Evolutionary conservation across 2,329 filamentous ascomycete genomes (phyloP).

Genomic region (Magnaporthiopsis poae): DNA sequence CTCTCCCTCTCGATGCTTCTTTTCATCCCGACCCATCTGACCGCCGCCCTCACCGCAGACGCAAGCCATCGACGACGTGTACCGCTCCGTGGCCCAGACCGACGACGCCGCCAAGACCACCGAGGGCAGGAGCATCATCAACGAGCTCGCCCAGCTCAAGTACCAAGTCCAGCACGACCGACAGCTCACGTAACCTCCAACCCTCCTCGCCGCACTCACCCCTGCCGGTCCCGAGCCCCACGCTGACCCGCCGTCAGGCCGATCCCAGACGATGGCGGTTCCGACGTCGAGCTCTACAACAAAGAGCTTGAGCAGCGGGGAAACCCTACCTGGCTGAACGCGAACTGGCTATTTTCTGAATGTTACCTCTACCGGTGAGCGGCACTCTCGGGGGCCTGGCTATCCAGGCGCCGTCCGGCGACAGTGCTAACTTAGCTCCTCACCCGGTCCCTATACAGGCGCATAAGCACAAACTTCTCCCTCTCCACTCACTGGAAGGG

Average conservation of each 20-base stretch:
- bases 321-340: slow-evolving; percentile 68
- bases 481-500: slow-evolving; percentile 72
- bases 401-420: no score
- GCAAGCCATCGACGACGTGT: slow-evolving; percentile 86
- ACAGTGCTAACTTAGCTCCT: neutral
- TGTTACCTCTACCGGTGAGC: slow-evolving; percentile 79
- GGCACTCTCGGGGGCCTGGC: no score
- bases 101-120: slow-evolving; percentile 54
- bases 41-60: slow-evolving; percentile 45
- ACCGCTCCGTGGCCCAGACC: slow-evolving; percentile 55
- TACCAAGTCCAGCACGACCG: slow-evolving; percentile 92
- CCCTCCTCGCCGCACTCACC: neutral
- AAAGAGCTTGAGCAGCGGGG: slow-evolving; percentile 67
- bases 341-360: slow-evolving; percentile 83
- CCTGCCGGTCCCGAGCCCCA: neutral
- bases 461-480: slow-evolving; percentile 69
- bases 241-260: slow-evolving; percentile 37
- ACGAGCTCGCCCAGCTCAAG: slow-evolving; percentile 71
- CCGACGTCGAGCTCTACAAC: slow-evolving; percentile 76
- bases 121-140: slow-evolving; percentile 80
- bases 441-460: slow-evolving; percentile 31
- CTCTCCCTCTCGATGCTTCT: neutral
- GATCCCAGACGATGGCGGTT: slow-evolving; percentile 63
- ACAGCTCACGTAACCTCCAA: slow-evolving; percentile 50
- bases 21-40: neutral